These are phyloP conservation scores for Raffaelea arxii DNA, from an alignment of 2,329 filamentous ascomycete genomes.

Conservation along the genomic window DNA sequence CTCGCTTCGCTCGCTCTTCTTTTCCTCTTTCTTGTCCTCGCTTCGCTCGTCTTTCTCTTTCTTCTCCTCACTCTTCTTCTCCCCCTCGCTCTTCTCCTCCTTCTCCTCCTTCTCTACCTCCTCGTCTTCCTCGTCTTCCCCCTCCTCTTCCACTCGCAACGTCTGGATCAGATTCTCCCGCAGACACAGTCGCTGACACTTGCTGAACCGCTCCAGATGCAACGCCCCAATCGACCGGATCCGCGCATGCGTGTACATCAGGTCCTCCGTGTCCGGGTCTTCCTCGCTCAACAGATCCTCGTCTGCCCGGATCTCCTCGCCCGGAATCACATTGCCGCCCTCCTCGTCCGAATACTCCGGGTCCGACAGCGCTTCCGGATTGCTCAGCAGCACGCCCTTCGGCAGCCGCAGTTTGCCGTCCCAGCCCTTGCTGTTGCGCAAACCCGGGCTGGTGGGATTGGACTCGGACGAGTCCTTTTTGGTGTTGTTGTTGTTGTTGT, in stretches of 20 bases:
- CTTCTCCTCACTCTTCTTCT: too few relatives aligned
- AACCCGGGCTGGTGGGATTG: constrained; percentile 27
- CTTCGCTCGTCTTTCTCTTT: too few relatives aligned
- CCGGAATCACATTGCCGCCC: constrained; percentile 55
- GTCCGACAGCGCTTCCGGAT: constrained; percentile 76
- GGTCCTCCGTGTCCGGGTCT: constrained; percentile 58
- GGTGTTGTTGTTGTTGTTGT: neutral
- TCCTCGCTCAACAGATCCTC: constrained; percentile 61
- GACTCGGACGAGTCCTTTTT: neutral
- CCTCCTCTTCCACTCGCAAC: constrained; percentile 40
- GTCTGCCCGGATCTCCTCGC: constrained; percentile 70
- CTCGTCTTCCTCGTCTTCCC: neutral
- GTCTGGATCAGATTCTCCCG: constrained; percentile 83
- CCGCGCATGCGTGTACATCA: constrained; percentile 83
- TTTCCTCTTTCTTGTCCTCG: too few relatives aligned
- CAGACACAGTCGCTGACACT: constrained; percentile 70
- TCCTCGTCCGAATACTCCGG: constrained; percentile 72
- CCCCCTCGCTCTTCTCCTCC: too few relatives aligned
- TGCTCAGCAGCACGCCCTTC: constrained; percentile 52
- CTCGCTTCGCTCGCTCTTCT: too few relatives aligned
- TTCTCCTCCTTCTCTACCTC: too few relatives aligned
- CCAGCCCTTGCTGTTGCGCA: constrained; percentile 62
- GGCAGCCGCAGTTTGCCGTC: constrained; percentile 74
- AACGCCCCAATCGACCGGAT: constrained; percentile 69
- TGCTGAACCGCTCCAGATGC: constrained; percentile 72